Evolutionary conservation across 108 stramenopile genomes (phyloP).

Genomic region (Skeletonema grethae): DNA sequence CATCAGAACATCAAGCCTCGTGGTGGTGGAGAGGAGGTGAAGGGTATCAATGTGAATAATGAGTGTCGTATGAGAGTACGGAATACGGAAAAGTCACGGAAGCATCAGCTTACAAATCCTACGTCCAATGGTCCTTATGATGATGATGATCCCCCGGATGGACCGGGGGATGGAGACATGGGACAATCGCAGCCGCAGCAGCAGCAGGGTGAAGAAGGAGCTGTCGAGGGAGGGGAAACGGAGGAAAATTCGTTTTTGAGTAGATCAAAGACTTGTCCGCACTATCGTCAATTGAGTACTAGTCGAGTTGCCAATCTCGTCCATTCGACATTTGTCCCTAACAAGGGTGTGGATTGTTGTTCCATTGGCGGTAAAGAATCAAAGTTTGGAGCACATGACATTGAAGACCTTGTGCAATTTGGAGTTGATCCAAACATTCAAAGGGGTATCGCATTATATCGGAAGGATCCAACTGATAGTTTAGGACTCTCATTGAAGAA

Average conservation of each 20-base stretch:
- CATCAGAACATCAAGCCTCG: constrained; percentile 55
- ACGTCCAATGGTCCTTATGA: constrained; percentile 34
- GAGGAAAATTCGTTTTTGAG: constrained; percentile 24
- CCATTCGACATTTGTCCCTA: constrained; percentile 47
- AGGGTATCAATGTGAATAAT: constrained; percentile 48
- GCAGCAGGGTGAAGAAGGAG: constrained; percentile 16
- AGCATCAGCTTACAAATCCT: constrained; percentile 22
- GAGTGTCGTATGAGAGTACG: constrained; percentile 59
- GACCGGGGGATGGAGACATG: constrained; percentile 24
- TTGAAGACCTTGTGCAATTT: constrained; percentile 79
- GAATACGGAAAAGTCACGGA: constrained; percentile 61
- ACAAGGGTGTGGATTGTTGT: constrained; percentile 48
- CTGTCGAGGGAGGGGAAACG: constrained; percentile 15
- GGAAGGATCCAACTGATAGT: constrained; percentile 34
- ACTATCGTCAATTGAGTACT: constrained; percentile 73
- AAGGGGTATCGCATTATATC: constrained; percentile 65
- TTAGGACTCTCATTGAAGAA: constrained; percentile 52
- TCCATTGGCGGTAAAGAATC: constrained; percentile 64
- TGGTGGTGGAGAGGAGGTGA: constrained; percentile 23
- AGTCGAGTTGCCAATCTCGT: constrained; percentile 39
- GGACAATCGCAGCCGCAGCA: constrained; percentile 8
- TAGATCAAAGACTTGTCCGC: constrained; percentile 57
- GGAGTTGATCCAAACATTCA: constrained; percentile 59
- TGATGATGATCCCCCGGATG: constrained; percentile 64
- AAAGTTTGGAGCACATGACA: constrained; percentile 72